phyloP scores from a whole-genome alignment of 2,329 filamentous ascomycete genomes.

The Pezicula carpinea region DNA sequence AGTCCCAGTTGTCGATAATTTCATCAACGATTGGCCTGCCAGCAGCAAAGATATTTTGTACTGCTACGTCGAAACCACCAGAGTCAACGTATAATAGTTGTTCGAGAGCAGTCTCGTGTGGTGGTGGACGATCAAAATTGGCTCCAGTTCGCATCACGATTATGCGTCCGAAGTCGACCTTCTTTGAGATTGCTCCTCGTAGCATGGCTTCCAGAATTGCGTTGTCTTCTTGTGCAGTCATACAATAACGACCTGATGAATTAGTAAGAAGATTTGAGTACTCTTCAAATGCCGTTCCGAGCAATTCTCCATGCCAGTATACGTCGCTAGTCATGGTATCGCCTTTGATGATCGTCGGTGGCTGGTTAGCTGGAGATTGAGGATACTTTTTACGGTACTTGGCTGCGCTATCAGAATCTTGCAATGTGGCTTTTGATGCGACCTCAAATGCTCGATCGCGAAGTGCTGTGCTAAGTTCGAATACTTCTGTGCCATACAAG shows the following conservation, averaged over 20 bases:
- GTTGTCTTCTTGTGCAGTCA: constrained; percentile 67
- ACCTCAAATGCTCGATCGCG: constrained; percentile 45
- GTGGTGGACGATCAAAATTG: constrained; percentile 64
- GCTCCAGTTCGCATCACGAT: constrained; percentile 63
- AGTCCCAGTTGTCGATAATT: constrained; percentile 56
- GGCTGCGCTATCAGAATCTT: constrained; percentile 41
- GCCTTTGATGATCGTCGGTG: constrained; percentile 54
- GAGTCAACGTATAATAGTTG: constrained; percentile 56
- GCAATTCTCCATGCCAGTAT: constrained; percentile 57
- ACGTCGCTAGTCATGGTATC: constrained; percentile 65
- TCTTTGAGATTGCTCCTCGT: constrained; percentile 47
- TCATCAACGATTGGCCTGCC: constrained; percentile 58
- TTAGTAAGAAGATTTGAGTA: constrained; percentile 60
- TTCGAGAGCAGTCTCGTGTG: constrained; percentile 47
- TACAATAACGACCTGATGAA: constrained; percentile 60
- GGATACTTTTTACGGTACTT: constrained; percentile 49
- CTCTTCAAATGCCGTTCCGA: constrained; percentile 58
- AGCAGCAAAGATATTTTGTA: constrained; percentile 60
- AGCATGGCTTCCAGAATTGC: constrained; percentile 60
- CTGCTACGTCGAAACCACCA: constrained; percentile 56
- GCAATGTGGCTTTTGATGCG: constrained; percentile 44
- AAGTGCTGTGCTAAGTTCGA: constrained; percentile 55
- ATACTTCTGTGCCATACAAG: constrained; percentile 62
- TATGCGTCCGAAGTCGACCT: constrained; percentile 59
- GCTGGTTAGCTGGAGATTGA: constrained; percentile 34